These are phyloP conservation scores for Hirschfeldia incana DNA, from an alignment of 345 rosid genomes.

Conservation along the genomic window DNA sequence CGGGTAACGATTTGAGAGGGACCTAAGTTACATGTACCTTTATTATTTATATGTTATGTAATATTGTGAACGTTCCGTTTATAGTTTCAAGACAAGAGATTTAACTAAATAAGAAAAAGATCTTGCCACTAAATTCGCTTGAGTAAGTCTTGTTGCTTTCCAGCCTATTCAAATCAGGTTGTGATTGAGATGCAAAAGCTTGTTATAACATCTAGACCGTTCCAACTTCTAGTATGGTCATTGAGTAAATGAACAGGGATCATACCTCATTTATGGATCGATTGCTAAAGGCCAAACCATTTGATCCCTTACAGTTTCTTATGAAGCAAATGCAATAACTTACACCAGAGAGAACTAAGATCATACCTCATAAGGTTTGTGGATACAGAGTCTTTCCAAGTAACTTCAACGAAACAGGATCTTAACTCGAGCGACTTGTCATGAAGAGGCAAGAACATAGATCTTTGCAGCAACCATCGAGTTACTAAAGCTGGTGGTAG, in stretches of 20 bases:
- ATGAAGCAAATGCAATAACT: conserved; percentile 24
- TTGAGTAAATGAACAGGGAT: no score
- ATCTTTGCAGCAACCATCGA: conserved; percentile 47
- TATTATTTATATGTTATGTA: conserved; percentile 10
- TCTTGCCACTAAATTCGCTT: no score
- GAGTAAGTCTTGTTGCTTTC: no score
- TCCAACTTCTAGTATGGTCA: no score
- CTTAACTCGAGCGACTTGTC: conserved; percentile 68
- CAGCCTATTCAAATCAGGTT: no score
- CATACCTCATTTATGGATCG: no score
- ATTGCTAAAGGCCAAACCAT: no score
- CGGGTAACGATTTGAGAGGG: conserved; percentile 29
- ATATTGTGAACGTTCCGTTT: not conserved
- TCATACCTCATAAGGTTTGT: conserved; percentile 51
- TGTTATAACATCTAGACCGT: no score
- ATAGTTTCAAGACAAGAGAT: conserved; percentile 1
- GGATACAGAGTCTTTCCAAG: conserved; percentile 36
- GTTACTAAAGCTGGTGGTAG: not conserved
- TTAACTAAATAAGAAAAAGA: not conserved
- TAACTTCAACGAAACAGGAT: conserved; percentile 38
- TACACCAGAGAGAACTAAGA: conserved; percentile 49
- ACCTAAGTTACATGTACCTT: conserved; percentile 16
- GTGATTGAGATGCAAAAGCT: no score
- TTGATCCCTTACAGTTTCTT: not conserved
- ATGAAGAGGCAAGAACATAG: conserved; percentile 55